phyloP scores from a whole-genome alignment of 2,329 filamentous ascomycete species.

The Zasmidium citrigriseum region DNA sequence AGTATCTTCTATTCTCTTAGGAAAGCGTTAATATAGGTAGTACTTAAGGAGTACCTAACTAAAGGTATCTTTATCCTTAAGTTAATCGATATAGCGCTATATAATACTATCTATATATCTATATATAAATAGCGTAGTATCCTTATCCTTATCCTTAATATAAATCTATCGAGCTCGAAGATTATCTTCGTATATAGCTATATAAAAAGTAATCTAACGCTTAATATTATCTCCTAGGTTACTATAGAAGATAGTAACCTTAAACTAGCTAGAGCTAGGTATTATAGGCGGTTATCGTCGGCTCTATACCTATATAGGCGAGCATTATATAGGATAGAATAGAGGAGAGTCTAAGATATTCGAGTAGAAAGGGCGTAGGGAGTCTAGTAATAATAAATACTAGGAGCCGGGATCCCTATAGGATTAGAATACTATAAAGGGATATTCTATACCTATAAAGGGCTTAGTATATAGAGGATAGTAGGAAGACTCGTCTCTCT shows the following conservation, averaged over 20 bases:
- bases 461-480: background rate
- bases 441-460: background rate
- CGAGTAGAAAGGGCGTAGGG: no score
- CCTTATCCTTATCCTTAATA: background rate
- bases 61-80: background rate
- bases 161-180: background rate
- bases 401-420: no score
- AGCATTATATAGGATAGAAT: no score
- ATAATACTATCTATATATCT: background rate
- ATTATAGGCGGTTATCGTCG: no score
- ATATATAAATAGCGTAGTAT: background rate
- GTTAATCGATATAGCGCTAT: background rate
- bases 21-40: background rate
- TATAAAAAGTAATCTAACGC: background rate
- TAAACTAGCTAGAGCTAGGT: background rate
- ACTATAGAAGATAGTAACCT: background rate
- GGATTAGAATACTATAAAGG: no score
- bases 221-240: background rate
- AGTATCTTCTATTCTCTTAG: background rate
- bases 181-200: background rate
- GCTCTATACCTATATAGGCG: no score
- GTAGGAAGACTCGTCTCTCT: no score
- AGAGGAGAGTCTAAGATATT: no score
- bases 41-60: background rate
- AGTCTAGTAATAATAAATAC: no score